A percentile compares a stretch with the other conserved stretches of the same genome.
phyloP scores from a whole-genome alignment of 2,329 filamentous ascomycete genomes.

The Cadophora sp. region DNA sequence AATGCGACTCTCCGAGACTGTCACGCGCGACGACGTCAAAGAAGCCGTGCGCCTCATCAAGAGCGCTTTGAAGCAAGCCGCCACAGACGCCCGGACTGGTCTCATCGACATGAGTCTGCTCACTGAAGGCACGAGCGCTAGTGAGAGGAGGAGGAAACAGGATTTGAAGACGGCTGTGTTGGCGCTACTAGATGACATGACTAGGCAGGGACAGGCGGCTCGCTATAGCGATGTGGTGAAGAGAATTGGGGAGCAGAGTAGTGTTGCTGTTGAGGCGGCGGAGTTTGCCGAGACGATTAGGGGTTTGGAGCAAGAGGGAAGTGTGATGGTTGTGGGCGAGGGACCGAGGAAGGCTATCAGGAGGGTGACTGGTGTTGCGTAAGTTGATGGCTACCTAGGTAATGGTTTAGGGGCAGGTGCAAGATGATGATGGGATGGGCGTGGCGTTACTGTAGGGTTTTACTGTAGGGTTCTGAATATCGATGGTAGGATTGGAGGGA shows the following conservation, averaged over 20 bases:
- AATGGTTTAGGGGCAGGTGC: neutral
- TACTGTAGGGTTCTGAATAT: neutral
- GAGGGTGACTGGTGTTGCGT: conserved; percentile 66
- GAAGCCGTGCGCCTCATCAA: conserved; percentile 95
- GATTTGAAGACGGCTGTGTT: conserved; percentile 85
- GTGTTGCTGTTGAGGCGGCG: conserved; percentile 72
- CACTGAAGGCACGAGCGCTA: conserved; percentile 90
- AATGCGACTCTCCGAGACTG: conserved; percentile 83
- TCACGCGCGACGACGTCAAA: conserved; percentile 81
- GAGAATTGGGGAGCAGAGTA: conserved; percentile 73
- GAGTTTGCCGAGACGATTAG: conserved; percentile 87
- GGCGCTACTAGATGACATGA: conserved; percentile 80
- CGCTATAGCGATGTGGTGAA: conserved; percentile 81
- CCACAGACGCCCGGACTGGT: conserved; percentile 89
- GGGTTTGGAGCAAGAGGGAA: conserved; percentile 82
- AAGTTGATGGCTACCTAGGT: neutral
- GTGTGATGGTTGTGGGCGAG: conserved; percentile 81
- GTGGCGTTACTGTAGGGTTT: neutral
- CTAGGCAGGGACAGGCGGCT: conserved; percentile 69
- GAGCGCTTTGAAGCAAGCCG: conserved; percentile 91
- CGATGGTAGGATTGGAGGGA: neutral
- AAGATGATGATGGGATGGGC: neutral
- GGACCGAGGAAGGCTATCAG: conserved; percentile 83
- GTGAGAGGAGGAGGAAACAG: conserved; percentile 81
- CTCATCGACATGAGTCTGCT: conserved; percentile 96